A percentile compares a stretch with the other conserved stretches of the same genome.
These are phyloP conservation scores for Dendrobium chrysotoxum DNA, from an alignment of 106 monocot genomes.

Conservation along the genomic window DNA sequence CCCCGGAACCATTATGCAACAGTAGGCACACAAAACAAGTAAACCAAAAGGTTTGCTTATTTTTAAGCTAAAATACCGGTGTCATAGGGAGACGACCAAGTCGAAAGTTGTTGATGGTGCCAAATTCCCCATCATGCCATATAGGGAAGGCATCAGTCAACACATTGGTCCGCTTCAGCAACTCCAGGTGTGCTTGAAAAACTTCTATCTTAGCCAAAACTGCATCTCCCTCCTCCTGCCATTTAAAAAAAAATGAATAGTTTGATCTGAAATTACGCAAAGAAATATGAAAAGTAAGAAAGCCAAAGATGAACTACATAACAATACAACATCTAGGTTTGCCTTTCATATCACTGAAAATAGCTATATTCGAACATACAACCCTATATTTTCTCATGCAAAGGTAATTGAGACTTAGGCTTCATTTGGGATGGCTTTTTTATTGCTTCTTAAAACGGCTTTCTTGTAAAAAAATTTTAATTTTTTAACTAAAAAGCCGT, in stretches of 20 bases:
- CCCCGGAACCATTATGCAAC: neutral
- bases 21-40: neutral
- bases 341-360: neutral
- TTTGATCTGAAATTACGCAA: neutral
- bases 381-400: neutral
- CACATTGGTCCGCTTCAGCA: conserved; percentile 87
- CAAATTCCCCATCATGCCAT: conserved; percentile 92
- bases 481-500: too few species aligned
- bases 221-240: conserved; percentile 94
- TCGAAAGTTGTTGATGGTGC: conserved; percentile 92
- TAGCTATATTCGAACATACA: neutral
- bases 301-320: neutral
- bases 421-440: too few species aligned
- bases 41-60: neutral
- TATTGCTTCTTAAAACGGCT: too few species aligned
- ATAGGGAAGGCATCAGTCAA: conserved; percentile 89
- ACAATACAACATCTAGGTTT: neutral
- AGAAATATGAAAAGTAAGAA: neutral
- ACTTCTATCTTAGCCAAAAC: conserved; percentile 97
- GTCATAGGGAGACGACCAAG: conserved; percentile 92
- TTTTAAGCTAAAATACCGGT: conserved; percentile 36
- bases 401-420: neutral
- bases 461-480: too few species aligned
- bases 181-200: conserved; percentile 85
- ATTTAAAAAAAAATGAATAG: neutral